These are phyloP conservation scores for Diaporthe sp. DNA, from an alignment of 2,329 filamentous ascomycete species.

Conservation along the genomic window DNA sequence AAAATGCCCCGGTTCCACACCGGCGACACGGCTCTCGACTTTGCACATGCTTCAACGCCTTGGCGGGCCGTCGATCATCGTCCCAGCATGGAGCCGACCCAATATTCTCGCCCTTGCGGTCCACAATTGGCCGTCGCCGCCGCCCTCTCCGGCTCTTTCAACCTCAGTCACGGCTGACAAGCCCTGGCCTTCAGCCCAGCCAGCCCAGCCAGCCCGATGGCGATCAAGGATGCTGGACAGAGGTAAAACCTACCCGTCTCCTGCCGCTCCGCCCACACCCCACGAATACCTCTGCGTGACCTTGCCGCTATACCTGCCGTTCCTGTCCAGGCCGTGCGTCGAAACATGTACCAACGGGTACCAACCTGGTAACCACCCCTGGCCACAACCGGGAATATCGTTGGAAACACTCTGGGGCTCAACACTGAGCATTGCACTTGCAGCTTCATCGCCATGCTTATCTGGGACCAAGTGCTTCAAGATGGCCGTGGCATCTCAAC, in stretches of 20 bases:
- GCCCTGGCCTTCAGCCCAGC: constrained; percentile 7
- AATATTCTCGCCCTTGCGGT: constrained; percentile 9
- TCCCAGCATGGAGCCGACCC: constrained; percentile 31
- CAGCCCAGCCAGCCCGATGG: constrained; percentile 4
- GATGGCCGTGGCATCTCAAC: constrained; percentile 37
- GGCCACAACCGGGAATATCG: constrained; percentile 27
- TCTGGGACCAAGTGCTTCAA: constrained; percentile 34
- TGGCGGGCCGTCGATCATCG: constrained; percentile 27
- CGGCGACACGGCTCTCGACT: constrained; percentile 15
- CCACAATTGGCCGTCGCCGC: constrained; percentile 28
- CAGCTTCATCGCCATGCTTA: constrained; percentile 37
- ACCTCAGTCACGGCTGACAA: constrained; percentile 15
- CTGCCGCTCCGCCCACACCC: constrained; percentile 16
- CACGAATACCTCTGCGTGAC: constrained; percentile 25
- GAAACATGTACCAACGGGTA: constrained; percentile 10
- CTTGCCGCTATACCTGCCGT: neutral
- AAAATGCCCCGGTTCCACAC: constrained; percentile 8
- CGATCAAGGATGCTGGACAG: constrained; percentile 22
- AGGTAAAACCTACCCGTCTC: constrained; percentile 33
- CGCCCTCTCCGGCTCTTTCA: neutral
- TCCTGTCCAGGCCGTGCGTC: constrained; percentile 26
- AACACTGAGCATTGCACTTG: constrained; percentile 28
- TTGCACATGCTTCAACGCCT: constrained; percentile 17
- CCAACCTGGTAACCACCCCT: constrained; percentile 20
- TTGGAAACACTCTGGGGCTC: constrained; percentile 26